Conservation (phyloP, 169 alveolate species). For the Perkinsus chesapeaki region DNA sequence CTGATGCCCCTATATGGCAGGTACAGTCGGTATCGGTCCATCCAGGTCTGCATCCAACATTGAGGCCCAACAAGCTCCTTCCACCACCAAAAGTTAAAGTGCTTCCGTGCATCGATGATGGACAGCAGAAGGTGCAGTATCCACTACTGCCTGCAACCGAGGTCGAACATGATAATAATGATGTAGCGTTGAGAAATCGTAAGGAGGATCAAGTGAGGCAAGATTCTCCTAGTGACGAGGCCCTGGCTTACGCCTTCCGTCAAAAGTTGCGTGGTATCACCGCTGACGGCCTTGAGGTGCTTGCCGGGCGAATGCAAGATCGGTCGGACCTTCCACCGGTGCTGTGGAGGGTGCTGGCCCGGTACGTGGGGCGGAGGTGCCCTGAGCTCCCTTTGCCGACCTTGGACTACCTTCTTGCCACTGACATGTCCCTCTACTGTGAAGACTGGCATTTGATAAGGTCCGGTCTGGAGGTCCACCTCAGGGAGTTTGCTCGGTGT, state of each 20-base stretch:
- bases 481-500: background rate
- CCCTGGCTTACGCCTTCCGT: background rate
- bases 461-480: background rate
- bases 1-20: background rate
- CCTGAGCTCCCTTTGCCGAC: background rate
- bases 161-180: background rate
- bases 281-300: background rate
- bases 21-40: background rate
- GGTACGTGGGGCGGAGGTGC: background rate
- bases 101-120: background rate
- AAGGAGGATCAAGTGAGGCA: background rate
- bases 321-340: background rate
- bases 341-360: background rate
- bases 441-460: background rate
- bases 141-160: background rate
- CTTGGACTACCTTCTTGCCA: background rate
- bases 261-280: background rate
- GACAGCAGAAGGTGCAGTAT: background rate
- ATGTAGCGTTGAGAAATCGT: background rate
- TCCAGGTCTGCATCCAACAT: background rate
- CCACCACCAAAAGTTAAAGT: background rate
- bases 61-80: background rate
- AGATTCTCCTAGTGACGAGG: background rate
- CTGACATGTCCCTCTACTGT: background rate
- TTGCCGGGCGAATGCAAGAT: background rate